Evolutionary conservation across 1,139 yeast genomes (phyloP), one percentile per base, ranked within the genome.

Genomic region (Yamadazyma oceani): DNA sequence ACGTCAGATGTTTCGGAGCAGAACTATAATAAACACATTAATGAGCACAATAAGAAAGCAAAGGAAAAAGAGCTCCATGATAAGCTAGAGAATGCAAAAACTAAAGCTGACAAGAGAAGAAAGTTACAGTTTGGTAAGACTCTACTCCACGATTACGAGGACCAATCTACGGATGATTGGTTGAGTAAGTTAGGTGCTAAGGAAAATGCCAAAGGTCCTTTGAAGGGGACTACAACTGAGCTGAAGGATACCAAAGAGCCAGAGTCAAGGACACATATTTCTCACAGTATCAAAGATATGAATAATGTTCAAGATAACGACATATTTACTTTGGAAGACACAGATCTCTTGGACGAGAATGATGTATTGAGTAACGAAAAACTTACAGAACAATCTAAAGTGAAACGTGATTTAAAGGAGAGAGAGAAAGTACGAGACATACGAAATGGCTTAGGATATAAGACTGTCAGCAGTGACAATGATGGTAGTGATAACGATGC

Each of bases 241-340:
- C 6, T 7, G 28, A 12, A 16, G 4, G 13, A 31, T 17, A 23
- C 37, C 4, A 37, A 39, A n/a, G n/a, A n/a, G n/a, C n/a, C n/a
- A 7, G 21, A 19, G 21, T 14, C 25, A 5, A 40, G 22, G 15
- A 41, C 76, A 3, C 65, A 60, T 30, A 73, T 81, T 8, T 72
- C 69, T 0, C 85, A 80, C 53, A 61, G 58, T 29, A 37, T 63
- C 4, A 51, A 55, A 5, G 79, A 75, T 16, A 51, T 79, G n/a
- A 53, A 54, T 2, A 55, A 50, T 5, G 42, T 69, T n/a, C 52
- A 53, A 6, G 66, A 65, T n/a, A 78, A 75, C 15, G 76, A 78
- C 0, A 66, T 85, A 2, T 62, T 88, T 37, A 85, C 92, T 0
- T 62, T 87, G 32, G 76, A 82, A 39, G 96, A 88, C 44, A 56